phyloP scores from a whole-genome alignment of 306 rosid genomes.

The Prunus kanzakura region DNA sequence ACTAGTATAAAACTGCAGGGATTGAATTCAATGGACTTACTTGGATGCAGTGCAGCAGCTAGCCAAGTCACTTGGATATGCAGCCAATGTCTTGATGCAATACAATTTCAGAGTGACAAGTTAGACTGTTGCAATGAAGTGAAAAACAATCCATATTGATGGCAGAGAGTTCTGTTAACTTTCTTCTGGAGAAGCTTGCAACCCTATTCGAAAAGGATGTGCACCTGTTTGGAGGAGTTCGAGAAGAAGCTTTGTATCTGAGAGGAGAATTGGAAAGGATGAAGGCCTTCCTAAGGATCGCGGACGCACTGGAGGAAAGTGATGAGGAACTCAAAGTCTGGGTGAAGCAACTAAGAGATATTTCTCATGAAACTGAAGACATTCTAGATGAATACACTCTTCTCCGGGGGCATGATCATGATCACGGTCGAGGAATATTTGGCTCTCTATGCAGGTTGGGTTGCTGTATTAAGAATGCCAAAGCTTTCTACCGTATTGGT shows the following conservation, averaged over 20 bases:
- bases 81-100: slow-evolving; percentile 1
- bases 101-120: slow-evolving; percentile 3
- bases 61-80: neutral
- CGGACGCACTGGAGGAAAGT: slow-evolving; percentile 31
- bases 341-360: slow-evolving; percentile 38
- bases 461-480: slow-evolving; percentile 31
- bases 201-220: slow-evolving; percentile 46
- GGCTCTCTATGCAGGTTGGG: slow-evolving; percentile 17
- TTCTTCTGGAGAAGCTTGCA: slow-evolving; percentile 40
- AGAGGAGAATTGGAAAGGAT: slow-evolving; percentile 29
- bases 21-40: neutral
- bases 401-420: slow-evolving; percentile 18
- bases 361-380: slow-evolving; percentile 40
- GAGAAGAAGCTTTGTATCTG: slow-evolving; percentile 27
- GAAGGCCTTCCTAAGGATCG: slow-evolving; percentile 34
- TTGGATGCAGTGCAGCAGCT: neutral
- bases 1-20: slow-evolving; percentile 4
- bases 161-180: slow-evolving; percentile 54
- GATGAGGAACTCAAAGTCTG: slow-evolving; percentile 34
- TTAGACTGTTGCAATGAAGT: neutral
- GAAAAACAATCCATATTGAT: slow-evolving; percentile 11
- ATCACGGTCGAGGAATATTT: slow-evolving; percentile 19
- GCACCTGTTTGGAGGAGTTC: slow-evolving; percentile 39
- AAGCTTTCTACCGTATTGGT: slow-evolving; percentile 25
- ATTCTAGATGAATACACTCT: slow-evolving; percentile 30